Evolutionary conservation across 805 yeast species (phyloP).

Genomic region (Clavispora fructus): DNA sequence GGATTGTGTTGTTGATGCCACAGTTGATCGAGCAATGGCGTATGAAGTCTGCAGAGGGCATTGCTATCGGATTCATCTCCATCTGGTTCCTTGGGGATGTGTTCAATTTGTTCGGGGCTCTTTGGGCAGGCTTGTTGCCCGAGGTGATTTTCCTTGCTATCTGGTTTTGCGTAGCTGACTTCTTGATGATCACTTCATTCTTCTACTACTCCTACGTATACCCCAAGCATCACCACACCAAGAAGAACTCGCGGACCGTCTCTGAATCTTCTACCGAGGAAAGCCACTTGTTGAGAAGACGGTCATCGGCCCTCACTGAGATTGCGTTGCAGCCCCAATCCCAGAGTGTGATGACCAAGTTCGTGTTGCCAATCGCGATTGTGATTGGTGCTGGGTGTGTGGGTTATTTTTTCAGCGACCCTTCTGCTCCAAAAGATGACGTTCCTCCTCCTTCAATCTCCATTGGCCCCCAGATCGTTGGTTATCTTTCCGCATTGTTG

Average conservation of each 20-base stretch:
- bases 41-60: conserved; percentile 68
- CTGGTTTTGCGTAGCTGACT: conserved; percentile 75
- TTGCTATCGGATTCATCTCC: conserved; percentile 59
- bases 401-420: conserved; percentile 52
- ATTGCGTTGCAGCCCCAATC: conserved; percentile 43
- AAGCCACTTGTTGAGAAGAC: conserved; percentile 39
- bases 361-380: conserved; percentile 54
- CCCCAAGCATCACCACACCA: conserved; percentile 29
- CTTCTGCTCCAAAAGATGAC: conserved; percentile 18
- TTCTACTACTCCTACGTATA: conserved; percentile 49
- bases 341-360: conserved; percentile 44
- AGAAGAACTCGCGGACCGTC: neutral
- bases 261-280: conserved; percentile 13
- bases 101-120: conserved; percentile 59
- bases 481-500: conserved; percentile 62
- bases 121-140: conserved; percentile 67
- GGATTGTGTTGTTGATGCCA: conserved; percentile 72
- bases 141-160: conserved; percentile 64
- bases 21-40: conserved; percentile 81
- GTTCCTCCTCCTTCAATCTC: conserved; percentile 23
- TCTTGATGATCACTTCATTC: conserved; percentile 51
- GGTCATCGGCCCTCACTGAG: conserved; percentile 49
- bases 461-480: conserved; percentile 61
- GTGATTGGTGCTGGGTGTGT: conserved; percentile 58
- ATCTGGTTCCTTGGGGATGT: conserved; percentile 74